Conservation (phyloP, 495 filamentous ascomycete species). For the Friedmanniomyces simplex region DNA sequence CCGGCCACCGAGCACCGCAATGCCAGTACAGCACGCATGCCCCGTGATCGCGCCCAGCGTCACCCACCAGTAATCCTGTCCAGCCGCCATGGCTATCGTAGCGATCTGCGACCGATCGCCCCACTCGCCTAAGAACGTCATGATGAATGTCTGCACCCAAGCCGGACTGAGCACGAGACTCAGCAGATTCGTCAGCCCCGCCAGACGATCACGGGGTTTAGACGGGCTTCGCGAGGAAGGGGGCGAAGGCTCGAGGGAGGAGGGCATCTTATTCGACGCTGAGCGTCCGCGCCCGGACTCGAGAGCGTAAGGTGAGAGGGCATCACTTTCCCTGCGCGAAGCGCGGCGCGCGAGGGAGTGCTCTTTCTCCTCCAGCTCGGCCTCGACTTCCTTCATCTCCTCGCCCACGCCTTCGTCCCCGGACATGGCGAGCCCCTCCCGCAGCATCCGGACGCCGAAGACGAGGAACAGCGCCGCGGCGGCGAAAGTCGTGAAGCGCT, state of each 20-base stretch:
- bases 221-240: conserved; percentile 50
- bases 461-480: conserved; percentile 78
- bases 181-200: conserved; percentile 74
- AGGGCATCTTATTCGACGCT: conserved; percentile 39
- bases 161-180: conserved; percentile 83
- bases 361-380: conserved; percentile 91
- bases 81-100: conserved; percentile 97
- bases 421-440: conserved; percentile 80
- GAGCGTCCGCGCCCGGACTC: conserved; percentile 47
- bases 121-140: conserved; percentile 99
- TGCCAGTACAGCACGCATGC: conserved; percentile 79
- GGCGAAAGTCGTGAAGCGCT: conserved; percentile 74
- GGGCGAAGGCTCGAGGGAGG: conserved; percentile 43
- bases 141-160: conserved; percentile 98
- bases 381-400: conserved; percentile 95
- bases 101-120: conserved; percentile 96
- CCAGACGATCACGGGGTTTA: conserved; percentile 32
- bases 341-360: conserved; percentile 39
- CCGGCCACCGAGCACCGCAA: conserved; percentile 85
- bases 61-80: conserved; percentile 98
- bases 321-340: conserved; percentile 35
- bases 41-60: conserved; percentile 80
- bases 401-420: conserved; percentile 80
- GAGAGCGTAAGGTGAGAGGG: conserved; percentile 49
- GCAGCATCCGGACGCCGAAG: conserved; percentile 76